Conservation (phyloP, 2,329 filamentous ascomycete species). For the Neofusicoccum parvum region DNA sequence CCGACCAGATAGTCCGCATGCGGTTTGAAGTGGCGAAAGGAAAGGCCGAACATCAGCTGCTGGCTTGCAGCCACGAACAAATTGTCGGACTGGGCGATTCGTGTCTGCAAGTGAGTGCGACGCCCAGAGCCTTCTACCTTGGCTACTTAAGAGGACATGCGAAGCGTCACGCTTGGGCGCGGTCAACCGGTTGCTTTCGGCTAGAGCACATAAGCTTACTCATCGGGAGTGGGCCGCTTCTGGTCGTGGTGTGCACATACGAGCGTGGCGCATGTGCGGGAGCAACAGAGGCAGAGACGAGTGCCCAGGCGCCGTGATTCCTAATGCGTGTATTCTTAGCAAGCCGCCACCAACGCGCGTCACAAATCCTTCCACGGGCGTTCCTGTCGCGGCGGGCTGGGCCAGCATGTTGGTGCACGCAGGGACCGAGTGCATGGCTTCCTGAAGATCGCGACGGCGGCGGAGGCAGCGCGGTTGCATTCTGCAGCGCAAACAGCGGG, state of each 20-base stretch:
- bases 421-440: background rate
- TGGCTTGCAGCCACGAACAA: too few species aligned
- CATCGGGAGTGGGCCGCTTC: background rate
- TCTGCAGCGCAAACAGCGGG: background rate
- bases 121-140: too few species aligned
- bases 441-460: background rate
- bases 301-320: background rate
- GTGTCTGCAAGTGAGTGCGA: too few species aligned
- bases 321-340: background rate
- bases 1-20: too few species aligned
- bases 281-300: background rate
- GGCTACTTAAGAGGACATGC: too few species aligned
- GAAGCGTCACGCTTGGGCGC: too few species aligned
- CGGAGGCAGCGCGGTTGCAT: background rate
- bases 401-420: background rate
- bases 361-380: background rate
- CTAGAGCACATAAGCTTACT: conserved; percentile 7
- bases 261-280: background rate
- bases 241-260: background rate
- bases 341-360: conserved; percentile 8
- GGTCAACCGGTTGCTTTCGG: background rate
- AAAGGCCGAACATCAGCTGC: too few species aligned
- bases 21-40: too few species aligned
- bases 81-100: too few species aligned
- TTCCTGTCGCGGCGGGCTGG: background rate